Base-by-base conservation (phyloP, 2,329 filamentous ascomycete species). In the Fusarium domesticum region DNA sequence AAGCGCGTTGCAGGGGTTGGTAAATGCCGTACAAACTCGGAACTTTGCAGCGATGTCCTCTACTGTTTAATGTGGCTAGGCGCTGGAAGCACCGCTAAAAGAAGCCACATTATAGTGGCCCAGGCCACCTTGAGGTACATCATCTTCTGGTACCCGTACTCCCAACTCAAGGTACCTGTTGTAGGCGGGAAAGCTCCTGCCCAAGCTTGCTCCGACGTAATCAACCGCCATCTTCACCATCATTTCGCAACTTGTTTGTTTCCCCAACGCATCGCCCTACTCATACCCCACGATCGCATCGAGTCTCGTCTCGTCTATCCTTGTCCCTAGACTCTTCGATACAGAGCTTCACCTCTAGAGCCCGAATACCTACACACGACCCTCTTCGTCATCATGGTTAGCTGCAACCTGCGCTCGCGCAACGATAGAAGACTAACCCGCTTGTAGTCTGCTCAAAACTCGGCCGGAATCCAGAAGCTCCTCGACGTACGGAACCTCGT, bases 401-500 rank as follows among this genome's bases (percentile, higher is more conserved):
- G 57, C 44, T 31, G 19, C 39, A 20, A 28, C 39, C 39, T 32
- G 42, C 47, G 19, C 28, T 40, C 39, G 34, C 39, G 30, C 43
- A 36, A 31, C 23, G 44, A 41, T 42, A 56, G 47, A 28, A 12
- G 23, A 54, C 60, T 63, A 52, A 61, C 48, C 37, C 47, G 43
- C 54, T 40, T 52, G 23, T 65, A 97, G 92, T 93, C 93, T 69
- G 93, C 92, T 67, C 93, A 97, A 76, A 97, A 97, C 78, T 97
- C 93, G 57, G 85, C 89, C 64, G 93, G 93, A 71, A 98, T 98
- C 69, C 92, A 97, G 75, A 97, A 92, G 67, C 84, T 98, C 65
- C 89, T 98, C 74, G 93, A 97, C 74, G 93, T 98, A 86, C 64
- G 86, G 8, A 28, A 28, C 23, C 7, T 67, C 49, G 16, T 34